A percentile compares a stretch with the other conserved stretches of the same genome.
These are phyloP conservation scores for Chenopodium suecicum DNA, from an alignment of 148 eudicot species.

Conservation along the genomic window DNA sequence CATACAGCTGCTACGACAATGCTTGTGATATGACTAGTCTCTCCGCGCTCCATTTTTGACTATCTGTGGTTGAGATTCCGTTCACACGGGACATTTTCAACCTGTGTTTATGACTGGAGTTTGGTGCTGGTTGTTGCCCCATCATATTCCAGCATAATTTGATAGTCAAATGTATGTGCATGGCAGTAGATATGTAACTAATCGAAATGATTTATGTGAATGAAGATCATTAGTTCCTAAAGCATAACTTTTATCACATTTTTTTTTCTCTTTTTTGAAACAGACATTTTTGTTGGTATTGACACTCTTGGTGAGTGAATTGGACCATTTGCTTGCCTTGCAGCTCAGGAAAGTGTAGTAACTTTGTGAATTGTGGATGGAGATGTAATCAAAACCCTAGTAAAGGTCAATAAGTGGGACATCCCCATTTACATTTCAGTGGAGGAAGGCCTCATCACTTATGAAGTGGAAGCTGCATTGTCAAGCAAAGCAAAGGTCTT, in stretches of 20 bases:
- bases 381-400: slow-evolving; percentile 10
- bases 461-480: slow-evolving; percentile 58
- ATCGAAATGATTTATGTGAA: slow-evolving; percentile 12
- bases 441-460: slow-evolving; percentile 39
- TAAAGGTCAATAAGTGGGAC: slow-evolving; percentile 35
- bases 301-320: background rate
- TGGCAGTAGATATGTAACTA: slow-evolving; percentile 11
- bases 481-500: slow-evolving; percentile 56
- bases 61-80: background rate
- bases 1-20: background rate
- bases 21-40: background rate
- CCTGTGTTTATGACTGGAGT: background rate
- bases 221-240: background rate
- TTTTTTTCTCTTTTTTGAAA: background rate
- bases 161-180: background rate
- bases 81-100: background rate
- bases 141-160: background rate
- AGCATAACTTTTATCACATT: slow-evolving; percentile 8
- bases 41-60: background rate
- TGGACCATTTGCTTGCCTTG: slow-evolving; percentile 21
- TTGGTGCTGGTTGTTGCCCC: slow-evolving; percentile 4
- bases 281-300: slow-evolving; percentile 2
- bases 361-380: background rate
- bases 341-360: slow-evolving; percentile 1
- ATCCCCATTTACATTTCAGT: slow-evolving; percentile 29